Base-by-base conservation (phyloP, 2,329 filamentous ascomycete genomes). In the Chrysoporthe deuterocubensis region DNA sequence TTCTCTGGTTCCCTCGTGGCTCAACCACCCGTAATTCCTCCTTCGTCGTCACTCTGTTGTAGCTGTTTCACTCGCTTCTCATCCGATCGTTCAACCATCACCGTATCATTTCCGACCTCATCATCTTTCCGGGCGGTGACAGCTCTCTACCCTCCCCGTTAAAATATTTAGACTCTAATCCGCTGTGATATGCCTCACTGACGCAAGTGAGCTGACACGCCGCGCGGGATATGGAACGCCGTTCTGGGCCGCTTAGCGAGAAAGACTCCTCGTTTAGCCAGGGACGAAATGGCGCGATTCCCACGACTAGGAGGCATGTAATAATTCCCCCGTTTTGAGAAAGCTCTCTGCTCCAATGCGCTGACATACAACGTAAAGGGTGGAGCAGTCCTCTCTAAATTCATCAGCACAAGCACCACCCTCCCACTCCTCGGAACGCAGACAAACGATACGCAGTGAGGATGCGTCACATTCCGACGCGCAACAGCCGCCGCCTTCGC, bases 401-500 rank as follows among this genome's bases (percentile, higher is more conserved):
- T 32, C 57, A 26, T 43, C 40, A 44, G 16, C 40, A n/a, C 37
- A 44, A 21, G 37, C 57, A 44, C 57, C 37, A 32, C 43, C 59
- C 26, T 61, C 59, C 21, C 42, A 21, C 21, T 34, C 42, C 42
- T 44, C 59, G 11, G 26, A 32, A 16, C 59, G 59, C 43, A 32
- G 42, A 34, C 59, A 42, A 43, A 54, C 50, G 13, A 21, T n/a
- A 52, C n/a, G n/a, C n/a, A 8, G n/a, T 26, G 50, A 21, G 32
- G 50, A 54, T 21, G 7, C 6, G 14, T 16, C 26, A 32, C 34
- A 54, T 4, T 7, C 34, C n/a, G 16, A 26, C 8, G 34, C 56
- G 11, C 61, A 67, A 32, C 50, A 50, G 13, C 62, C 68, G 14
- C 68, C 68, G 7, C 68, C 68, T 8, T 70, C 68, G 5, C 52